Conservation (phyloP, 2,329 filamentous ascomycete species). For the Cyanodermella asteris region DNA sequence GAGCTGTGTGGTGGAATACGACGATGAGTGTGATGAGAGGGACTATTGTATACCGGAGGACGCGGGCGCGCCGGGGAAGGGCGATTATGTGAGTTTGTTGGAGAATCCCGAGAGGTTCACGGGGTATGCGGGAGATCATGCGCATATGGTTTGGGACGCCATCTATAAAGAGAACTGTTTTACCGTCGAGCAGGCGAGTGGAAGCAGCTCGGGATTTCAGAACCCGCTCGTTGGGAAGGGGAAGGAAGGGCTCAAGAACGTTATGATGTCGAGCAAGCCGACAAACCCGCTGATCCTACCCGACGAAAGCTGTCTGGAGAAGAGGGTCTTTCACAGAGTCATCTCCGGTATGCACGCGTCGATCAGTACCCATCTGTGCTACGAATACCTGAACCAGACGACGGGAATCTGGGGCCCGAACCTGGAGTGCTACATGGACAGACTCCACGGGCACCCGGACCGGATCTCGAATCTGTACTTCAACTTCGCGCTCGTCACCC, state of each 20-base stretch:
- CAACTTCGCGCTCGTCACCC: slow-evolving; percentile 89
- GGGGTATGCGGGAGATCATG: slow-evolving; percentile 66
- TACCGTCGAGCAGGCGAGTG: slow-evolving; percentile 23
- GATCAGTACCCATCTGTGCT: slow-evolving; percentile 89
- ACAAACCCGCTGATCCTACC: slow-evolving; percentile 48
- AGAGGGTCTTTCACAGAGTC: slow-evolving; percentile 92
- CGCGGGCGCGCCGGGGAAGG: slow-evolving; percentile 64
- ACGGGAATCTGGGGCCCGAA: slow-evolving; percentile 89
- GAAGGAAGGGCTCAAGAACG: slow-evolving; percentile 37
- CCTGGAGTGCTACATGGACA: slow-evolving; percentile 62
- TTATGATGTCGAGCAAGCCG: slow-evolving; percentile 25
- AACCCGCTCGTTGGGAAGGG: too few species aligned
- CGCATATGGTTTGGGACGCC: slow-evolving; percentile 84
- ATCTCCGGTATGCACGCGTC: slow-evolving; percentile 96
- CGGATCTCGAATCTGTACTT: slow-evolving; percentile 96
- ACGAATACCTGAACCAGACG: slow-evolving; percentile 86
- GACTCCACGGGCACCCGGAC: slow-evolving; percentile 70
- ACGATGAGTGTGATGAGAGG: slow-evolving; percentile 88
- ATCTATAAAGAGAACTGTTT: slow-evolving; percentile 98
- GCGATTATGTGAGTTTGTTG: slow-evolving; percentile 86
- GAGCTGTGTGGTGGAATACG: slow-evolving; percentile 91
- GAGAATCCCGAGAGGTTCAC: slow-evolving; percentile 93
- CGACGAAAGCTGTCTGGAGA: slow-evolving; percentile 88
- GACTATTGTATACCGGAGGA: slow-evolving; percentile 96
- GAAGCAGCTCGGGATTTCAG: slow-evolving; percentile 17